Evolutionary conservation across 345 rosid genomes (phyloP).

Genomic region (Hevea brasiliensis): DNA sequence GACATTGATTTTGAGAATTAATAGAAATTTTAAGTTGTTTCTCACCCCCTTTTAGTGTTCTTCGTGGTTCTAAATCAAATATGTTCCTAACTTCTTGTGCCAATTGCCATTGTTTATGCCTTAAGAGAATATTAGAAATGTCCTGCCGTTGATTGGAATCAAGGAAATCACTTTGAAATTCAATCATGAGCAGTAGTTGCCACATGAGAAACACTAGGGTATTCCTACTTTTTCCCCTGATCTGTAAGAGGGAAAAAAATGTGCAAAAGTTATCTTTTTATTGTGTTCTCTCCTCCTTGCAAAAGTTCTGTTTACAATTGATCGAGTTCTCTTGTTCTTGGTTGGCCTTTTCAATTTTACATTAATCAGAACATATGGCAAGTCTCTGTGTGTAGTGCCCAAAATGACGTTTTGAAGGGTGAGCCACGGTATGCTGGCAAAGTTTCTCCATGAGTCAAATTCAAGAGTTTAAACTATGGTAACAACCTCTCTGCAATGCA

Average conservation of each 20-base stretch:
- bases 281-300: too few species aligned
- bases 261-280: too few species aligned
- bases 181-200: neutral
- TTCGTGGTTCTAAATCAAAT: too few species aligned
- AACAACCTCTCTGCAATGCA: neutral
- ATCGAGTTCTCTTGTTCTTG: too few species aligned
- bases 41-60: too few species aligned
- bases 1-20: too few species aligned
- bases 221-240: neutral
- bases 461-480: neutral
- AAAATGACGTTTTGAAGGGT: too few species aligned
- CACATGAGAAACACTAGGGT: neutral
- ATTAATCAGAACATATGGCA: too few species aligned
- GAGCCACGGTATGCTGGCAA: neutral
- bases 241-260: neutral
- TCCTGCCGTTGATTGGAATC: neutral
- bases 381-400: too few species aligned
- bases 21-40: too few species aligned
- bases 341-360: too few species aligned
- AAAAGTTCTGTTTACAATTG: too few species aligned
- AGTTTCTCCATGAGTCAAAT: neutral
- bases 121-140: neutral
- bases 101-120: neutral
- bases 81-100: neutral
- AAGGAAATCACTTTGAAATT: neutral